Base-by-base conservation (phyloP, 169 alveolate species). In the Plasmodium yoelii region DNA sequence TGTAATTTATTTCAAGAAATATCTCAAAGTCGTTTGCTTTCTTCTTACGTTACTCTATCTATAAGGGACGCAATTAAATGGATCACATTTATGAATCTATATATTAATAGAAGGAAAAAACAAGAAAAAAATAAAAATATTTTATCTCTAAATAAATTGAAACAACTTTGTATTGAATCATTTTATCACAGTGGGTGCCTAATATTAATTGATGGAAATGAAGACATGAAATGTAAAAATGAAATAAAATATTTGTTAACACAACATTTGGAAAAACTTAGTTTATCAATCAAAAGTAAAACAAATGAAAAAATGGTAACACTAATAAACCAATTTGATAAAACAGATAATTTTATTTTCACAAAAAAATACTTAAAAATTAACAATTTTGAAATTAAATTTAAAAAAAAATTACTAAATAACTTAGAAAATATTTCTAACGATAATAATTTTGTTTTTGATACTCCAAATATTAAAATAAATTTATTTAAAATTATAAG, bases 401-500 rank as follows among this genome's bases (percentile, higher is more conserved):
- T 86, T 70, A 86, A 26, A 39, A 70, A 64, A 70, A 68, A 59
- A 24, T 34, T 68, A 15, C 15, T 15, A 2, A 44, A 26, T 13
- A 46, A 70, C 18, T 51, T 60, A 15, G 28, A 55, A 57, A 39
- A 24, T 2, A 46, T 86, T 19, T 22, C 70, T 1, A 7, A 56
- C 5, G 49, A 59, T 39, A 69, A 49, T 55, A 68, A 87, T 18
- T 98, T 96, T 73, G 96, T 97, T 51, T 97, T 97, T 87, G 96
- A 94, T 13, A 96, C 99, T 0, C 95, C 94, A 12, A 96, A 98
- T 7, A 93, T 98, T 49, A 95, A 96, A 68, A 88, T 92, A 56
- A 98, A 97, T 92, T 75, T 97, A 47, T 95, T 96, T 53, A 94
- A 97, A 82, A 95, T 97, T 39, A 89, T 97, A 13, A 94, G 99